Evolutionary conservation across 192 early-diverging fungal species (phyloP), one percentile per base, ranked within the genome.

Genomic region (Fimicolochytrium jonesii): DNA sequence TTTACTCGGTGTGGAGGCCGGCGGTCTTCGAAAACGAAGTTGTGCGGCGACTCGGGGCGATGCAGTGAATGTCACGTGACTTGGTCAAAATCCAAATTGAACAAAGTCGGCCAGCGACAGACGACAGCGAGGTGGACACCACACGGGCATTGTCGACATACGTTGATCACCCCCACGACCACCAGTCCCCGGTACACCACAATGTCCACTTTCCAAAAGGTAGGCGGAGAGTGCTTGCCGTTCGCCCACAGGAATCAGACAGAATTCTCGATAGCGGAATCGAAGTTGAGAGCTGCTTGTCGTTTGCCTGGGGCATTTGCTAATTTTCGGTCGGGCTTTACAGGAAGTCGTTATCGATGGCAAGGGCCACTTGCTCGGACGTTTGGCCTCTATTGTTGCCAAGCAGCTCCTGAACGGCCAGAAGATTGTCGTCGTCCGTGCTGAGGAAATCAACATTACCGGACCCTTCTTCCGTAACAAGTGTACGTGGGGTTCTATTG

Each of bases 401-500:
- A 98, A 99, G 89, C 91, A 98, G 87, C 77, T 90, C 69, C 92
- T 99, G 67, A 90, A 87, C 80, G 97, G 97, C 69, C 94, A 99
- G 87, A 90, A 87, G 80, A 86, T 99, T 61, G 92, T 92, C 67
- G 78, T 99, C 71, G 95, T 99, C 68, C 93, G 97, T 72, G 92
- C 92, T 78, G 97, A 99, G 83, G 95, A 95, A 74, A 85, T 99
- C 77, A 97, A 97, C 80, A 91, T 99, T 57, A 89, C 91, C 68
- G 97, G 97, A 62, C 86, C 90, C 62, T 98, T 93, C 92, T 98
- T 96, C 90, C 85, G 97, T 70, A 97, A 98, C 93, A 99, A 99
- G 90, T 84, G 90, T 92, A 82, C 76, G 85, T 88, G 43, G 41
- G 32, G 35, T 23, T 3, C 23, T 4, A 6, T 20, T 20, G 26